Evolutionary conservation across 2,329 filamentous ascomycete species (phyloP).

Genomic region (Catunica adiposa): DNA sequence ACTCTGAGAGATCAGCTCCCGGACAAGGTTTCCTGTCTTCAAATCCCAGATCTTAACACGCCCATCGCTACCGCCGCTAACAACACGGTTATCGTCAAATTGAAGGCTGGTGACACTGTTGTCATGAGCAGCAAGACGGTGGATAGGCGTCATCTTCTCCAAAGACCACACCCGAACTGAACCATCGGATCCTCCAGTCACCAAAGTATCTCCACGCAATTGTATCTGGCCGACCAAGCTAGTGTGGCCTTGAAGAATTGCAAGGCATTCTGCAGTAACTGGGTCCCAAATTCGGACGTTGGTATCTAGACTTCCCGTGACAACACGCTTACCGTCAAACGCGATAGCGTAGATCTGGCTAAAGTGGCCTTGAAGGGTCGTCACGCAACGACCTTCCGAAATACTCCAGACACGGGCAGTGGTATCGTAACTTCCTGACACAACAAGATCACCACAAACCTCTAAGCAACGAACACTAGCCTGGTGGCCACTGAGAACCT

Average conservation of each 20-base stretch:
- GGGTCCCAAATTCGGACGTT: slow-evolving; percentile 97
- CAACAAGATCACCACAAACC: slow-evolving; percentile 88
- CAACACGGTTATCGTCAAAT: slow-evolving; percentile 88
- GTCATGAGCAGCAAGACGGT: slow-evolving; percentile 87
- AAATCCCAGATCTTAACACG: slow-evolving; percentile 97
- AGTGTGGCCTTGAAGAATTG: slow-evolving; percentile 89
- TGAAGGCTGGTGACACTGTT: slow-evolving; percentile 97
- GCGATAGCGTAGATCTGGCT: slow-evolving; percentile 98
- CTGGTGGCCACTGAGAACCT: slow-evolving; percentile 85
- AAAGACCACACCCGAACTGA: slow-evolving; percentile 94
- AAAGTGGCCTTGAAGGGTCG: slow-evolving; percentile 84
- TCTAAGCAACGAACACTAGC: slow-evolving; percentile 89
- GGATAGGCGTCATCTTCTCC: slow-evolving; percentile 77
- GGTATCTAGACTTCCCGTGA: slow-evolving; percentile 89
- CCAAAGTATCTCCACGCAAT: slow-evolving; percentile 84
- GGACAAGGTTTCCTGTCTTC: slow-evolving; percentile 74
- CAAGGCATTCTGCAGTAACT: slow-evolving; percentile 71
- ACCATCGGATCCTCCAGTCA: slow-evolving; percentile 90
- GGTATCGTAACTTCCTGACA: slow-evolving; percentile 97
- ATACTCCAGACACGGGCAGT: slow-evolving; percentile 97
- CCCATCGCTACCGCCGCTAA: slow-evolving; percentile 93
- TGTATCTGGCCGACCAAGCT: slow-evolving; percentile 92
- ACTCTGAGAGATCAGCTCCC: slow-evolving; percentile 78
- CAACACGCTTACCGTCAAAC: slow-evolving; percentile 84
- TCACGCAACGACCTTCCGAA: slow-evolving; percentile 78